Evolutionary conservation across 768 basidiomycete species (phyloP).

Genomic region (Boletus sensibilis): DNA sequence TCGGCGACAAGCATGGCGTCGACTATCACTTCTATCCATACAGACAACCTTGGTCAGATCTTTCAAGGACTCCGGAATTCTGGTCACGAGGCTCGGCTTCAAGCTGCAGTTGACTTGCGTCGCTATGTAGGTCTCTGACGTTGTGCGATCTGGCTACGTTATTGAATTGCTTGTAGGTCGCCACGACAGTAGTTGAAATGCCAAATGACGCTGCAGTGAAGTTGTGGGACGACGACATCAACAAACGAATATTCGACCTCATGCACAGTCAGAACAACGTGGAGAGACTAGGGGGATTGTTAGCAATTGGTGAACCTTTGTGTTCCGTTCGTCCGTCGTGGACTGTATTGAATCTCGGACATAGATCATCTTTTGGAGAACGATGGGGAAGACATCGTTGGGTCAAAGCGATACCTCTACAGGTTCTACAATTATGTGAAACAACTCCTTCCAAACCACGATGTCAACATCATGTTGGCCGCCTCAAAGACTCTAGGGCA

Average conservation of each 20-base stretch:
- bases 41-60: conserved; percentile 62
- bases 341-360: conserved; percentile 6
- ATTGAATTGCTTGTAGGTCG: conserved; percentile 49
- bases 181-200: conserved; percentile 73
- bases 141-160: conserved; percentile 5
- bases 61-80: conserved; percentile 66
- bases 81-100: conserved; percentile 59
- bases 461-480: conserved; percentile 90
- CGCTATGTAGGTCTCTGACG: conserved; percentile 58
- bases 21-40: conserved; percentile 52
- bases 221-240: conserved; percentile 85
- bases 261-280: conserved; percentile 75
- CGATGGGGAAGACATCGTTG: conserved; percentile 77
- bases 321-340: neutral
- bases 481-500: conserved; percentile 90
- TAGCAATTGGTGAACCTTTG: conserved; percentile 72
- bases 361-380: conserved; percentile 73
- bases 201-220: conserved; percentile 77
- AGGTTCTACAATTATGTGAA: conserved; percentile 93
- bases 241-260: conserved; percentile 73
- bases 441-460: conserved; percentile 84
- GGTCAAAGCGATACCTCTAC: conserved; percentile 77
- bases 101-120: conserved; percentile 69
- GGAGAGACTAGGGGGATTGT: conserved; percentile 83
- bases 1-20: conserved; percentile 55